Evolutionary conservation across 2,329 filamentous ascomycete genomes (phyloP), one percentile per base, ranked within the genome.

Genomic region (Thelonectria olida): DNA sequence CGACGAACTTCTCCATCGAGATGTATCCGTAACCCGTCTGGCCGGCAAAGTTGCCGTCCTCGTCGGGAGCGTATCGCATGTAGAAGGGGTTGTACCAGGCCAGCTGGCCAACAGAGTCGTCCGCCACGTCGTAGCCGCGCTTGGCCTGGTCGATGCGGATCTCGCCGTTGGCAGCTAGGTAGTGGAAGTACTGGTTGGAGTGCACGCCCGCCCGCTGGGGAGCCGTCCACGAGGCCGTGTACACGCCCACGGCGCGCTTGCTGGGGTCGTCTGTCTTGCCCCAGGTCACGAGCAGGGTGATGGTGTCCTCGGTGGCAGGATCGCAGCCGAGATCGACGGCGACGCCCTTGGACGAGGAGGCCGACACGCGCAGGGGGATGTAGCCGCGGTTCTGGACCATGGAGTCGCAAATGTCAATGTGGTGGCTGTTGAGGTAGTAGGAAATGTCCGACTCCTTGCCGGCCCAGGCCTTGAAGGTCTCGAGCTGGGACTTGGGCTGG

Each of bases 141-240:
- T 97, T 96, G 44, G 93, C 94, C 80, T 97, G 95, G 81, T 97
- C 92, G 72, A 97, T 87, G 62, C 92, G 88, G 71, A 97, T 88
- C 80, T 97, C 94, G 66, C 94, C 94, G 58, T 90, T 87, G 62
- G 87, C 86, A 3, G 88, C 94, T 81, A 97, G 90, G 81, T 96
- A 97, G 80, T 97, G 94, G 83, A 97, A 97, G 80, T 97, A 96
- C 81, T 97, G 94, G 77, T 97, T 97, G 2, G 91, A 95, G 80
- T 97, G 95, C n/a, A 97, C 93, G 50, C 95, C 94, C 0, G 94
- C 94, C 72, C 90, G 92, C 76, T 96, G 92, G 12, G 95, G 94
- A 7, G 95, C 95, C 1, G 94, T 97, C 94, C 94, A 97, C 39
- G 91, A 95, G 10, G 94, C 92, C 12, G 95, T 97, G 80, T 97